Evolutionary conservation across 768 basidiomycete species (phyloP).

Genomic region (Coprinopsis cinerea): DNA sequence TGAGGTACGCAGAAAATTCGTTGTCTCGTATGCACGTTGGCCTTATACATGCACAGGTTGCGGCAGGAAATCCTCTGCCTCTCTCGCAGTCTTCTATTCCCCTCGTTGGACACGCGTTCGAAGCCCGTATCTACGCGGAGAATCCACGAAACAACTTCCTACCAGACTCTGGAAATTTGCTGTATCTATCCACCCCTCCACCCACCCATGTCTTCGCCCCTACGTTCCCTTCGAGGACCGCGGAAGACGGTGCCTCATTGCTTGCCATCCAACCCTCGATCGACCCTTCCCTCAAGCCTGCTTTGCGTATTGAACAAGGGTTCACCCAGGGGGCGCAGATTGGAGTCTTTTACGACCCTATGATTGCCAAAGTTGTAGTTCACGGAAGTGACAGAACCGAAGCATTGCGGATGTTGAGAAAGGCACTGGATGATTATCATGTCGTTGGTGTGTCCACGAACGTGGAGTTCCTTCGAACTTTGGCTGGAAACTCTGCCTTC

Average conservation of each 20-base stretch:
- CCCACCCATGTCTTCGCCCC: conserved; percentile 69
- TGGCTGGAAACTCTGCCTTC: conserved; percentile 77
- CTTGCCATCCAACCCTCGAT: conserved; percentile 23
- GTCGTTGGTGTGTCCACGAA: conserved; percentile 92
- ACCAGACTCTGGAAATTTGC: conserved; percentile 80
- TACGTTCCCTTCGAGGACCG: conserved; percentile 22
- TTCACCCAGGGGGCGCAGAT: conserved; percentile 76
- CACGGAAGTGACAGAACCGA: conserved; percentile 81
- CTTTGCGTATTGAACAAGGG: conserved; percentile 86
- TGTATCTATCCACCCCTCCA: conserved; percentile 75
- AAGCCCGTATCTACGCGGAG: conserved; percentile 94
- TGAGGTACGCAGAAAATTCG: conserved; percentile 39
- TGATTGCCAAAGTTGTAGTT: conserved; percentile 90
- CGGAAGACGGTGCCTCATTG: conserved; percentile 21
- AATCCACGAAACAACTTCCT: conserved; percentile 91
- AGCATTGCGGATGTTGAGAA: conserved; percentile 73
- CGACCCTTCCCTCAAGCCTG: conserved; percentile 35
- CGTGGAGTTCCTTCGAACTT: conserved; percentile 74
- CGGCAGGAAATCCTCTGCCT: conserved; percentile 82
- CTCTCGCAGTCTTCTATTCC: conserved; percentile 73
- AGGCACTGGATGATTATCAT: conserved; percentile 81
- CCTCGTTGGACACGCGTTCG: conserved; percentile 88
- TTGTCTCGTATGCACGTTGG: neutral
- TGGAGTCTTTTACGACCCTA: conserved; percentile 86
- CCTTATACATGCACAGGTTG: conserved; percentile 36